A percentile compares a stretch with the other conserved stretches of the same genome.
These are phyloP conservation scores for Globisporangium emineosum DNA, from an alignment of 352 stramenopile species.

Conservation along the genomic window DNA sequence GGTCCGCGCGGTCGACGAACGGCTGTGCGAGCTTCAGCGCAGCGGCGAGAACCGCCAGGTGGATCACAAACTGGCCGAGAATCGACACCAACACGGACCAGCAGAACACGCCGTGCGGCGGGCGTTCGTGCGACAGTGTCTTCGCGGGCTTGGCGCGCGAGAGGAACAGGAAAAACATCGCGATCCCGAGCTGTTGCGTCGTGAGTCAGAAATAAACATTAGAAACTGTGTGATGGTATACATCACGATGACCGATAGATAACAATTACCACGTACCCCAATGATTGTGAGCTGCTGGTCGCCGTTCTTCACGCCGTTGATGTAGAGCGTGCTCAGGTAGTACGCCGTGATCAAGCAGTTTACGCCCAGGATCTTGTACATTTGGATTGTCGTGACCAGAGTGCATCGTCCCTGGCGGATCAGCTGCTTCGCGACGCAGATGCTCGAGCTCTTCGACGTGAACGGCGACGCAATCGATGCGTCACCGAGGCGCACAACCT, in stretches of 20 bases:
- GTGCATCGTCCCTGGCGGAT: slow-evolving; percentile 94
- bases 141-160: slow-evolving; percentile 83
- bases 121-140: slow-evolving; percentile 72
- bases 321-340: slow-evolving; percentile 91
- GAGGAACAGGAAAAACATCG: slow-evolving; percentile 57
- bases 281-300: slow-evolving; percentile 85
- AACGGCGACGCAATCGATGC: slow-evolving; percentile 97
- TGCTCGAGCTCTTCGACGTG: slow-evolving; percentile 88
- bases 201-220: not conserved
- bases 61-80: slow-evolving; percentile 88
- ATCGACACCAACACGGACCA: slow-evolving; percentile 86
- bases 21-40: slow-evolving; percentile 48
- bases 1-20: slow-evolving; percentile 57
- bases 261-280: slow-evolving; percentile 25
- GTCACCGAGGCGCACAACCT: slow-evolving; percentile 93
- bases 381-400: slow-evolving; percentile 95
- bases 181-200: slow-evolving; percentile 31
- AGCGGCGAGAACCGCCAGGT: slow-evolving; percentile 78
- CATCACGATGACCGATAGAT: not conserved
- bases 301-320: slow-evolving; percentile 94
- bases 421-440: slow-evolving; percentile 84
- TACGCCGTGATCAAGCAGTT: slow-evolving; percentile 95
- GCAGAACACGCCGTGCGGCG: slow-evolving; percentile 90
- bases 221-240: not conserved
- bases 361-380: slow-evolving; percentile 93